Base-by-base conservation (phyloP, 2,329 filamentous ascomycete genomes). In the Claviceps sp. region DNA sequence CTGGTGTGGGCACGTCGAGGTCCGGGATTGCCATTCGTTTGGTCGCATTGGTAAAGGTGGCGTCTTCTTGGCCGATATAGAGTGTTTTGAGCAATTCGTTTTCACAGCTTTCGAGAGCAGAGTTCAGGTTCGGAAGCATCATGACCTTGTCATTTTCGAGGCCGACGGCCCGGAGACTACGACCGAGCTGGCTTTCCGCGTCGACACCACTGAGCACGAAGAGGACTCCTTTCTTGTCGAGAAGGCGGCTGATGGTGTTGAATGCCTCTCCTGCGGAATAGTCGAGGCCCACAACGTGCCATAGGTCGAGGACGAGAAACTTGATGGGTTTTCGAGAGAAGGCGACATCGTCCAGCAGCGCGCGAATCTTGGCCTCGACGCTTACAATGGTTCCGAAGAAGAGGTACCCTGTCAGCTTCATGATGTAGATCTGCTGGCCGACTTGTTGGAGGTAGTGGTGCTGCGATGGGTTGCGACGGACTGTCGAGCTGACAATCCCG, bases 311-410 rank as follows among this genome's bases (percentile, higher is more conserved):
- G 18, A 98, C 81, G 43, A 98, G 74, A 64, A 89, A 98, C 58
- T 88, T 85, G 63, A 97, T 93, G 0, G 91, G 89, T 50, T 83
- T 78, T 57, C 80, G 73, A 26, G 74, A 72, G 63, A 96, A 97
- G 2, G 82, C 78, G 55, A 91, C 83, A 34, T 95, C 89, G 30
- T 90, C 84, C 47, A 97, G 83, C 36, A 97, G 71, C 4, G 76
- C 81, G 22, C 90, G 81, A 55, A 97, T 90, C 57, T 85, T 85
- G 56, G 88, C 86, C 66, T 98, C 93, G 0, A 98, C 91, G 47
- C 88, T 89, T 50, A 96, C 91, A 57, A 98, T 95, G 2, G 90
- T 97, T 16, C 93, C 93, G 59, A 98, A 98, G 73, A 98, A 98
- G n/a, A 98, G 78, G 62, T 91, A 97, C 0, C 93, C 91, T 0